Evolutionary conservation across 768 basidiomycete species (phyloP), one percentile per base, ranked within the genome.

Genomic region (Mycena belliarum): DNA sequence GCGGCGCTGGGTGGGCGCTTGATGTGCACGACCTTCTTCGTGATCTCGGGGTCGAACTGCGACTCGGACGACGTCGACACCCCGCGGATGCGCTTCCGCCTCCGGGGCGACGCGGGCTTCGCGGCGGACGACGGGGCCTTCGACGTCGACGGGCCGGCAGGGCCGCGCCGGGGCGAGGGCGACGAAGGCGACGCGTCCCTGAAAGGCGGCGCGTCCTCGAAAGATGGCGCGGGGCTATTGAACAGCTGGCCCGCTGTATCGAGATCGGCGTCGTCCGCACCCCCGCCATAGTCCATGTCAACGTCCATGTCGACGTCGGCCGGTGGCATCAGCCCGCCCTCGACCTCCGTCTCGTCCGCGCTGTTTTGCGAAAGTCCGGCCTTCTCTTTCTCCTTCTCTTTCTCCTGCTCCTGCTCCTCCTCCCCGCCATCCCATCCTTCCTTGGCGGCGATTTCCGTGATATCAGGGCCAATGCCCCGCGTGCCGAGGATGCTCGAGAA

Each of bases 401-500:
- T 14, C 7, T 32, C 29, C 7, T 32, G 7, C 16, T 35, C 33
- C 33, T 15, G 12, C 7, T 35, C 35, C 5, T 32, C 44, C 8
- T 45, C 40, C 21, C 47, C 49, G 9, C 43, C 50, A 15, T 43
- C 58, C 25, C 51, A 35, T 14, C 59, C 58, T 51, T 55, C 11
- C 52, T 54, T n/a, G n/a, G n/a, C n/a, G 18, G 42, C 61, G 26
- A 57, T 44, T 12, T 57, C 55, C 14, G 16, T 18, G 10, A 65
- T 52, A 6, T 52, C 59, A 26, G 25, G 15, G 33, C 46, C 62
- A n/a, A 81, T 66, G 0, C 79, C 78, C 12, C 79, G 63, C 48
- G 77, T 74, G 6, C 80, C 81, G 1, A 84, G 65, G 16, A 76
- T 50, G 20, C 57, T 63, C 37, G 75, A 76, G 67, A 89, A 90